Conservation (phyloP, 2,329 filamentous ascomycete genomes). For the Biscogniauxia marginata region DNA sequence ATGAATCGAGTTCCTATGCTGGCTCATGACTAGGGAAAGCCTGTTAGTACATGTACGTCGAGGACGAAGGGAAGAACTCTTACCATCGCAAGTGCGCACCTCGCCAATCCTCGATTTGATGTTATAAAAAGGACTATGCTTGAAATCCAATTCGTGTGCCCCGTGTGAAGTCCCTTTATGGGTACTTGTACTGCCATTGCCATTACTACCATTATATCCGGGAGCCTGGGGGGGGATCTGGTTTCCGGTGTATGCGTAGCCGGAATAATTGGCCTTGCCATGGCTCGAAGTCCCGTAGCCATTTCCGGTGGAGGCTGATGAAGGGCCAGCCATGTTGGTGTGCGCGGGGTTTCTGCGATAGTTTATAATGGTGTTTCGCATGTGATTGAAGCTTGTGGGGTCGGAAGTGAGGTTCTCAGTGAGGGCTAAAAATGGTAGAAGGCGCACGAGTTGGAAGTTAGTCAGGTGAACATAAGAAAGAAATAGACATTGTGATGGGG, state of each 20-base stretch:
- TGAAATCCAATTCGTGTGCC: slow-evolving; percentile 43
- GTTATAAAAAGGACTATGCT: slow-evolving; percentile 82
- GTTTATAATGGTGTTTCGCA: slow-evolving; percentile 15
- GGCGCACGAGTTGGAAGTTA: slow-evolving; percentile 1
- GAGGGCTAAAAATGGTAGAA: slow-evolving; percentile 17
- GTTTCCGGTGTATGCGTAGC: background rate
- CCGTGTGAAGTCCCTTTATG: slow-evolving; percentile 13
- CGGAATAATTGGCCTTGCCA: background rate
- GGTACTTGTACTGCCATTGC: slow-evolving; percentile 6
- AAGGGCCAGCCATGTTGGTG: slow-evolving; percentile 8
- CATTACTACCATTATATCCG: slow-evolving; percentile 13
- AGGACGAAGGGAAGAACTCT: slow-evolving; percentile 24
- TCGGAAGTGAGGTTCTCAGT: slow-evolving; percentile 20
- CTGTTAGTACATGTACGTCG: slow-evolving; percentile 7
- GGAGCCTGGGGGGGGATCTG: slow-evolving; percentile 5
- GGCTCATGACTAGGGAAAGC: slow-evolving; percentile 52
- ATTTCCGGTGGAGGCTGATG: slow-evolving; percentile 5
- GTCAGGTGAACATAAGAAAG: background rate
- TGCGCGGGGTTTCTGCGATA: slow-evolving; percentile 2
- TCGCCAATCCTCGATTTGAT: slow-evolving; percentile 64
- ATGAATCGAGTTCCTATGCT: slow-evolving; percentile 49
- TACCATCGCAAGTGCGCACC: slow-evolving; percentile 71
- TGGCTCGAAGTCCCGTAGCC: slow-evolving; percentile 2
- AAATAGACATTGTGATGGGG: background rate
- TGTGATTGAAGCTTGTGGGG: slow-evolving; percentile 9